Base-by-base conservation (phyloP, 2,329 filamentous ascomycete genomes). In the Microcyclospora tardicrescens region DNA sequence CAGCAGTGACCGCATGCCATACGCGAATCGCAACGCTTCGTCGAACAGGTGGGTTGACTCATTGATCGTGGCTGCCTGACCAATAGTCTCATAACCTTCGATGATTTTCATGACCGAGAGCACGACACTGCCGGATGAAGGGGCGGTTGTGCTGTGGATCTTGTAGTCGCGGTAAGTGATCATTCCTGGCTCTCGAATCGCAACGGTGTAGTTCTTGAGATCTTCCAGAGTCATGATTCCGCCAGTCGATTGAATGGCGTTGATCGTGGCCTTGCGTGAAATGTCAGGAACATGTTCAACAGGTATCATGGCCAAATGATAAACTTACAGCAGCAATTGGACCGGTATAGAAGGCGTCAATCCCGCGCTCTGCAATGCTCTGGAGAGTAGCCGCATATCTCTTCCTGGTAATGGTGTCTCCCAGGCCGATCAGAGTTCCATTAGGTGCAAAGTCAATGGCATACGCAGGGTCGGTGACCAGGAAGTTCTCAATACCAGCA, bases 21-120 rank as follows among this genome's bases (percentile, higher is more conserved):
- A 96, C 2, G 76, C 86, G 58, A 93, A 96, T 15, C 85, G 75
- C 65, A 94, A 84, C 10, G 86, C 81, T 66, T 96, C 91, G 53
- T 85, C 77, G 47, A 94, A 72, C 11, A 83, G 75, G 61, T 96
- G 91, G 1, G 79, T 80, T 29, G 79, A 84, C 0, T 93, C 63
- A 49, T 84, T 79, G 14, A 72, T 47, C 13, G 60, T 63, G 33
- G 73, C 63, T 1, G 64, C 61, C 1, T 75, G 62, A 13, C 75
- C 77, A 35, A 89, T 77, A 29, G 64, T 59, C 0, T 72, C 62
- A 52, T 85, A 93, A 13, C 83, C 81, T 58, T 89, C 80, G 60
- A 95, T 72, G 27, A 79, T 85, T 55, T 93, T 94, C 53, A 96
- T 67, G 2, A 80, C 77, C 40, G 75, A 77, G 50, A 93, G 66